Evolutionary conservation across 805 yeast species (phyloP).

Genomic region (Kuraishia capsulata): DNA sequence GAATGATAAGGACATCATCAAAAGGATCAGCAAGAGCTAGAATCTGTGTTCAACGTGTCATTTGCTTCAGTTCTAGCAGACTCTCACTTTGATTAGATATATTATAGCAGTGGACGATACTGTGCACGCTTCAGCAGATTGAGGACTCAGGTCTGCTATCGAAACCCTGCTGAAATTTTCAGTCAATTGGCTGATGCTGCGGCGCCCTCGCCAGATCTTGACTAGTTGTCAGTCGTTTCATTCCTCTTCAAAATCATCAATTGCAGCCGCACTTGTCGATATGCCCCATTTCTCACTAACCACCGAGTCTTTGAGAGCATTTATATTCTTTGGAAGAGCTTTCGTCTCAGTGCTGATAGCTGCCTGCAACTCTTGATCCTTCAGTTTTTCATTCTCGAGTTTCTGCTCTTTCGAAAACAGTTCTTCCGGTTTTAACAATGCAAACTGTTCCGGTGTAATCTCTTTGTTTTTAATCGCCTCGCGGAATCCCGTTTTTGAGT

Average conservation of each 20-base stretch:
- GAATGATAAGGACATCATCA: too few relatives aligned
- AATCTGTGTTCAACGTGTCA: too few relatives aligned
- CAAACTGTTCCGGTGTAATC: slow-evolving; percentile 13
- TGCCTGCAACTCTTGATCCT: slow-evolving; percentile 20
- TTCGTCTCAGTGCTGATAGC: slow-evolving; percentile 11
- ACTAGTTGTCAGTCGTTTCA: background rate
- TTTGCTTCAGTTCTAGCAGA: too few relatives aligned
- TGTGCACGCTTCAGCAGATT: background rate
- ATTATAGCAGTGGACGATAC: background rate
- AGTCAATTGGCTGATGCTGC: background rate
- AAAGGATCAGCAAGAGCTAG: too few relatives aligned
- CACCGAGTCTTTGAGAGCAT: slow-evolving; percentile 15
- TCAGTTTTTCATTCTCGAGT: slow-evolving; percentile 16
- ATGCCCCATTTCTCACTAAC: slow-evolving; percentile 24
- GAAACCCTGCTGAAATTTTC: background rate
- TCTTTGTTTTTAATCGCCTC: slow-evolving; percentile 10
- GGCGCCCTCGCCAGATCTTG: background rate
- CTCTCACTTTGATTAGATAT: too few relatives aligned
- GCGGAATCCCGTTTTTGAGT: slow-evolving; percentile 15
- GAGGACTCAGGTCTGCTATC: background rate
- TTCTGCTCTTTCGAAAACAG: slow-evolving; percentile 18
- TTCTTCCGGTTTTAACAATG: slow-evolving; percentile 11
- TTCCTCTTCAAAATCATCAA: slow-evolving; percentile 11
- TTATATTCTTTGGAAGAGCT: slow-evolving; percentile 18
- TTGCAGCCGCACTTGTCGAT: slow-evolving; percentile 22